Evolutionary conservation across 2,329 filamentous ascomycete species (phyloP), one percentile per base, ranked within the genome.

Genomic region (Diplocarpon rosae): DNA sequence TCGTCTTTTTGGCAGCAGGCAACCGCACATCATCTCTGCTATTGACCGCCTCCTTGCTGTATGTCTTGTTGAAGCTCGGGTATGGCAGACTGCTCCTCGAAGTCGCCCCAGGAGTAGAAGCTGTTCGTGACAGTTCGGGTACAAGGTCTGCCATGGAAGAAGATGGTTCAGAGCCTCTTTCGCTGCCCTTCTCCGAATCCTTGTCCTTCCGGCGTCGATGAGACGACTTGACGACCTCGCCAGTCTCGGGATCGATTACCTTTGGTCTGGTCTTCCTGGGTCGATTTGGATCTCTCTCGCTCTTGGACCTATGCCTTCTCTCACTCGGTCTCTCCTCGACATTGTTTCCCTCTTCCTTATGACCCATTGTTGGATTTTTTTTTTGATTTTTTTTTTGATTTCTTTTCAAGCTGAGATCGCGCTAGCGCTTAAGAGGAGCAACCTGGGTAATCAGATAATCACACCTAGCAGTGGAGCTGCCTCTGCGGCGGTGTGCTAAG

Each of bases 31-130:
- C 55, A 17, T 60, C 56, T 37, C 55, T 53, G 59, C 77, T 80
- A 52, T 77, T 72, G 43, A 95, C 76, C 36, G 79, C 77, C 66
- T 95, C 90, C 64, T 88, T 92, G 70, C 87, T 93, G 63, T 94
- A 86, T 11, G 84, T 84, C 66, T 93, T 95, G 66, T 85, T 92
- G 64, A 93, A 87, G 10, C 74, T 73, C 1, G 88, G 86, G 61
- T 95, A 94, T 6, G 85, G 82, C 34, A 84, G 61, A 48, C 56
- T 60, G 44, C 50, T 55, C 47, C 58, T 54, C 12, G 59, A 61
- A 3, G 52, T 53, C 14, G 57, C 46, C 20, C 58, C 59, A 35
- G 57, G 54, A 10, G 59, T 53, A 42, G 57, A 60, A n/a, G 60
- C 51, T 9, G 58, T 61, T 36, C 60, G 49, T 40, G 59, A 46